These are phyloP conservation scores for Epichloe hybrida DNA, from an alignment of 2,329 filamentous ascomycete species.

Conservation along the genomic window DNA sequence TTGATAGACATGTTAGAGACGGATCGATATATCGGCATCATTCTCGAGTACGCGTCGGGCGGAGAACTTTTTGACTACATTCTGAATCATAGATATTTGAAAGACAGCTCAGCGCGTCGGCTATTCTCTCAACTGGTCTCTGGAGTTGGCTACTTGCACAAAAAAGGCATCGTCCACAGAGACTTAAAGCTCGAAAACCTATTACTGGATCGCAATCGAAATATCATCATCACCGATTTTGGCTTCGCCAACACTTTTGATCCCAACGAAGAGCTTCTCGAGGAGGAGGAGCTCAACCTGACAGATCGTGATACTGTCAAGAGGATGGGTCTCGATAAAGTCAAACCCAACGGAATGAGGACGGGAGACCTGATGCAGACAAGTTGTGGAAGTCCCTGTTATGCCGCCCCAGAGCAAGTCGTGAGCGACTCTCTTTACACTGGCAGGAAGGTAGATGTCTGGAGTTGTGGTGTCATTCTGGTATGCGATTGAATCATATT, in stretches of 20 bases:
- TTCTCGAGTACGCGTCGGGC: conserved; percentile 94
- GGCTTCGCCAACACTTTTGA: conserved; percentile 98
- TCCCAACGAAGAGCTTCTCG: conserved; percentile 69
- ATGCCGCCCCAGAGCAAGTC: conserved; percentile 90
- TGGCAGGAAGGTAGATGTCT: conserved; percentile 93
- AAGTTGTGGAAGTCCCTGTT: conserved; percentile 95
- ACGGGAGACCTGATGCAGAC: conserved; percentile 97
- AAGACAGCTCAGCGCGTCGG: conserved; percentile 79
- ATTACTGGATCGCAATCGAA: conserved; percentile 86
- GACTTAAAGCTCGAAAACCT: conserved; percentile 95
- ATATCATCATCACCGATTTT: conserved; percentile 99
- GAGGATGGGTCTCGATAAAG: conserved; percentile 67
- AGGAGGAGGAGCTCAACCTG: conserved; percentile 81
- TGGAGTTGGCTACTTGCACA: conserved; percentile 93
- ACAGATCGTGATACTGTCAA: conserved; percentile 82
- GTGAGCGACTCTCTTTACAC: conserved; percentile 97
- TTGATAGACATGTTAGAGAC: conserved; percentile 98
- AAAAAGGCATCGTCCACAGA: conserved; percentile 95
- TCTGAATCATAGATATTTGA: conserved; percentile 88
- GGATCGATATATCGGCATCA: conserved; percentile 92
- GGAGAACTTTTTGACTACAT: conserved; percentile 98
- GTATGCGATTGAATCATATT: conserved; percentile 39
- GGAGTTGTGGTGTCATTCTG: conserved; percentile 97
- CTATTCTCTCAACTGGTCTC: conserved; percentile 93
- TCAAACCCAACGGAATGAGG: conserved; percentile 60